A percentile compares a stretch with the other conserved stretches of the same genome.
These are phyloP conservation scores for Eugenia klotzschiana DNA, from an alignment of 441 rosid species.

Conservation along the genomic window DNA sequence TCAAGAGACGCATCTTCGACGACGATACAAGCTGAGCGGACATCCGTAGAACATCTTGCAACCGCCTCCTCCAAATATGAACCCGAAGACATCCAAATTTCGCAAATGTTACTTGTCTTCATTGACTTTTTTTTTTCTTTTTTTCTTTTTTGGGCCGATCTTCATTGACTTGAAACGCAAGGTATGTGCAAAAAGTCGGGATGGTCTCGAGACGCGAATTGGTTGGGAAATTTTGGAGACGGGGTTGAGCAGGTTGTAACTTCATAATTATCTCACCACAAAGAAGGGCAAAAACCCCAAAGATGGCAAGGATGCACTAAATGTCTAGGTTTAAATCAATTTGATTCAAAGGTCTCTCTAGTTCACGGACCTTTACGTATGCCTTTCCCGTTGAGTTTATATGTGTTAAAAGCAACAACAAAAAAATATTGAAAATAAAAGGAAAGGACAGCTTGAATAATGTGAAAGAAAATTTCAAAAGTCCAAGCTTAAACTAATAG, in stretches of 20 bases:
- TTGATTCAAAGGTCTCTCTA: not conserved
- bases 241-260: not conserved
- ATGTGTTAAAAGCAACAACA: not conserved
- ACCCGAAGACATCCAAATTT: not conserved
- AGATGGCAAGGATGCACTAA: not conserved
- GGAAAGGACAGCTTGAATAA: not conserved
- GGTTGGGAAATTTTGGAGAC: not conserved
- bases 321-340: not conserved
- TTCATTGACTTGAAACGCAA: not conserved
- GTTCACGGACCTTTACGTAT: not conserved
- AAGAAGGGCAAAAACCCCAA: not conserved
- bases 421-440: not conserved
- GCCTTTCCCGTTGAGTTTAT: not conserved
- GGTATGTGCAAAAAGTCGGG: not conserved
- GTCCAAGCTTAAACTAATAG: not conserved
- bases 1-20: not conserved
- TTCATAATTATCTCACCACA: not conserved
- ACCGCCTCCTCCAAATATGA: not conserved
- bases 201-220: not conserved
- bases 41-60: not conserved
- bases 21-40: not conserved
- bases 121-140: not conserved
- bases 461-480: not conserved
- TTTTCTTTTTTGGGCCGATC: not conserved
- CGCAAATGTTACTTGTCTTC: not conserved